Percentiles rank a stretch among this genome's conserved stretches.
phyloP scores from a whole-genome alignment of 208 protist genomes.

The Wallacemonas collosoma region DNA sequence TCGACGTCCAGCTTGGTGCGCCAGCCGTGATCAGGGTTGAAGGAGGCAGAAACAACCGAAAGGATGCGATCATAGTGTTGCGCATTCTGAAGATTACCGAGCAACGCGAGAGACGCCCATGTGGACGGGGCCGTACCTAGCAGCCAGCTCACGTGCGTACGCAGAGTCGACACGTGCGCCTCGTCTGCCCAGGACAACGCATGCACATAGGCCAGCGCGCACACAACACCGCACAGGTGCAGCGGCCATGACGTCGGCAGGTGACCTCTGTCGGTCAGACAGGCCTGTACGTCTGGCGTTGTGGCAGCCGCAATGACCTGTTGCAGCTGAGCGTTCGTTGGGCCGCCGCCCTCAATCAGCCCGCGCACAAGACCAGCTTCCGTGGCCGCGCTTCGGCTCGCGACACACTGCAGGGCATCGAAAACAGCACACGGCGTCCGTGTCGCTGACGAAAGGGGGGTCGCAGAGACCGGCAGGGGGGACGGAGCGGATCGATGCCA shows the following conservation, averaged over 20 bases:
- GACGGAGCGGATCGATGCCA: background rate
- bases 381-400: background rate
- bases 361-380: background rate
- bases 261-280: background rate
- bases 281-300: background rate
- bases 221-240: conserved; percentile 11
- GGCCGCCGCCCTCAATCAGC: background rate
- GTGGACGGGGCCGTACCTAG: background rate
- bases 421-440: background rate
- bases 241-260: conserved; percentile 2
- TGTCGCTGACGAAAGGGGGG: no score
- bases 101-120: background rate
- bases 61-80: conserved; percentile 1
- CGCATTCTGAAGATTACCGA: background rate
- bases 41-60: background rate
- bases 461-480: no score
- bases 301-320: background rate
- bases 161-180: background rate
- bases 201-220: conserved; percentile 9
- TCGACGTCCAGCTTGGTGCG: background rate
- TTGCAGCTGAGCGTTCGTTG: background rate
- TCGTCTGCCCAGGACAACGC: conserved; percentile 2
- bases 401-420: background rate
- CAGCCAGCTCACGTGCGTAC: conserved; percentile 14
- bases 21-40: background rate